These are phyloP conservation scores for Paramecium bursaria DNA, from an alignment of 73 alveolate species.

Conservation along the genomic window DNA sequence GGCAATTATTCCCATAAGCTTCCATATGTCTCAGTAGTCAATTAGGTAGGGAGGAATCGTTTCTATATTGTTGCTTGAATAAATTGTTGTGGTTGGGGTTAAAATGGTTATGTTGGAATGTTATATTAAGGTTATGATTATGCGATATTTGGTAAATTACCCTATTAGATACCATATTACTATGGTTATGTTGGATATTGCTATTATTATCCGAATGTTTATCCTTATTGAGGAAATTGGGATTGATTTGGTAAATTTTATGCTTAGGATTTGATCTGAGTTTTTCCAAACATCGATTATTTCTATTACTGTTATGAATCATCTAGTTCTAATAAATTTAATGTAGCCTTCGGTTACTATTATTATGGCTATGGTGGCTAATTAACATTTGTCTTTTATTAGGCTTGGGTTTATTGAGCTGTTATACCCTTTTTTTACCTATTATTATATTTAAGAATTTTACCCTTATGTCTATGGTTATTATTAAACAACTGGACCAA, in stretches of 20 bases:
- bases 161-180: not conserved
- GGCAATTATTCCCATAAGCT: conserved; percentile 47
- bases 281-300: no score
- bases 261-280: no score
- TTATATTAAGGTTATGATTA: conserved; percentile 45
- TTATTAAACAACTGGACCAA: conserved; percentile 30
- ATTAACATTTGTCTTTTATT: not conserved
- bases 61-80: not conserved
- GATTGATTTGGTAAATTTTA: no score
- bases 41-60: conserved; percentile 52
- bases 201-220: not conserved
- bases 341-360: not conserved
- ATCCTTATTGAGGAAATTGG: not conserved
- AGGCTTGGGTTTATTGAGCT: not conserved
- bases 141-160: not conserved
- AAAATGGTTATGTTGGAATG: not conserved
- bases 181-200: not conserved
- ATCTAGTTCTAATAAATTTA: conserved; percentile 22
- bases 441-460: no score
- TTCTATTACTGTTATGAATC: not conserved
- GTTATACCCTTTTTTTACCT: not conserved
- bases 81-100: not conserved
- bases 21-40: conserved; percentile 61
- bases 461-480: conserved; percentile 20
- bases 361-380: not conserved